Percentiles rank a stretch among this genome's conserved stretches.
Conservation (phyloP, 1,284 basidiomycete genomes). For the Meripilus lineatus region DNA sequence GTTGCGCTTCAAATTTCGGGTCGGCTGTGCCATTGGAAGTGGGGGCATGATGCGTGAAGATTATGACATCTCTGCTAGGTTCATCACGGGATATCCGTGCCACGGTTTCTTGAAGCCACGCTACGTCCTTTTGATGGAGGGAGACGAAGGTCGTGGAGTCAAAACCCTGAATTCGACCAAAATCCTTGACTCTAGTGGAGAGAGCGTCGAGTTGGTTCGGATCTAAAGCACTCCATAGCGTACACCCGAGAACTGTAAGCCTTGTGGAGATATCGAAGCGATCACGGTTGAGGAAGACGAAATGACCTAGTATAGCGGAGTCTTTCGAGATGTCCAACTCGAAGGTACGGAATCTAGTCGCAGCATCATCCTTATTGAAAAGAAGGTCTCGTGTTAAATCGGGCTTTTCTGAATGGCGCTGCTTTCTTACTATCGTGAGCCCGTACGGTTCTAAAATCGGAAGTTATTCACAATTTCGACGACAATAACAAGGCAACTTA, state of each 20-base stretch:
- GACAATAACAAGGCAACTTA: background rate
- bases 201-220: slow-evolving; percentile 23
- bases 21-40: slow-evolving; percentile 30
- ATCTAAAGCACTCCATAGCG: slow-evolving; percentile 33
- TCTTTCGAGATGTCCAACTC: slow-evolving; percentile 9
- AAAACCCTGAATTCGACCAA: slow-evolving; percentile 27
- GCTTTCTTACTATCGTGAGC: slow-evolving; percentile 19
- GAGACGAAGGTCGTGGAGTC: slow-evolving; percentile 20
- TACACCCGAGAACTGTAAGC: slow-evolving; percentile 36
- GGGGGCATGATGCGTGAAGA: slow-evolving; percentile 37
- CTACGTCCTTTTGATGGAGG: slow-evolving; percentile 26
- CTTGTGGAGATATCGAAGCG: slow-evolving; percentile 30
- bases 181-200: slow-evolving; percentile 25
- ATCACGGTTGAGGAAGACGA: slow-evolving; percentile 32
- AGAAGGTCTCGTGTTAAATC: no score
- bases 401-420: no score
- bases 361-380: background rate
- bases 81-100: slow-evolving; percentile 23
- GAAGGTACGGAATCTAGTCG: slow-evolving; percentile 10
- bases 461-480: background rate
- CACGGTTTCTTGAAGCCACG: slow-evolving; percentile 29
- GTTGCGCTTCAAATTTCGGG: slow-evolving; percentile 23
- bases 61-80: slow-evolving; percentile 27
- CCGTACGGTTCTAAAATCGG: slow-evolving; percentile 17
- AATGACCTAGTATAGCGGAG: slow-evolving; percentile 20